Base-by-base conservation (phyloP, 257 asterid genomes). In the Rauvolfia tetraphylla region DNA sequence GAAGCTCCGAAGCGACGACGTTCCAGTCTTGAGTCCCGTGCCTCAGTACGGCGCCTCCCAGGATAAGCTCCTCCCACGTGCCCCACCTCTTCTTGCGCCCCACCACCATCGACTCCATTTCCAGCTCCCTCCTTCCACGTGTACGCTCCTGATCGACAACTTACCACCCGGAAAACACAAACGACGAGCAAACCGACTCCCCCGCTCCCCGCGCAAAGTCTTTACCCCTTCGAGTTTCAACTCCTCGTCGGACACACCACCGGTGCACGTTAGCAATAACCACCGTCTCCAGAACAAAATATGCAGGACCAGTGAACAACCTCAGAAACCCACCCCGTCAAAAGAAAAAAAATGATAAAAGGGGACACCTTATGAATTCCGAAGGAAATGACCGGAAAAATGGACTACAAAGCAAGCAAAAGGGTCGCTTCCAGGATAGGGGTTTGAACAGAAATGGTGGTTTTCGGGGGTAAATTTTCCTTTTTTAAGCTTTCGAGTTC, bases 31-130 rank as follows among this genome's bases (percentile, higher is more conserved):
- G 58, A 2, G 85, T 79, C 65, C 97, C 97, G 87, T 86, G 86
- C 77, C 90, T 72, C 34, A 83, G 75, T 8, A 93, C 97, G 5
- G 98, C 98, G 56, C 96, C 91, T 14, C 95, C 97, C 6, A 91
- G 80, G 74, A 93, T 75, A 20, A 93, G 90, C 84, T 93, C 98
- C 82, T 93, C 98, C 97, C 97, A 90, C 54, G 98, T 90, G 76
- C 93, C 96, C 98, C 98, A 93, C 86, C 42, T 83, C 71, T 27
- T 77, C 48, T 25, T 54, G 79, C 85, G 79, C 31, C 83, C 88
- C 86, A 80, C 89, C 76, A 59, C 84, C 84, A 17, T 73, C 15
- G 15, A 71, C 67, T 81, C 89, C 15, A 73, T 84, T 51, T 81
- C 88, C 93, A 86, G 83, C 82, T 71, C 62, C 69, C 23, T 54